Base-by-base conservation (phyloP, 495 filamentous ascomycete species). In the Achaetomiella virescens region DNA sequence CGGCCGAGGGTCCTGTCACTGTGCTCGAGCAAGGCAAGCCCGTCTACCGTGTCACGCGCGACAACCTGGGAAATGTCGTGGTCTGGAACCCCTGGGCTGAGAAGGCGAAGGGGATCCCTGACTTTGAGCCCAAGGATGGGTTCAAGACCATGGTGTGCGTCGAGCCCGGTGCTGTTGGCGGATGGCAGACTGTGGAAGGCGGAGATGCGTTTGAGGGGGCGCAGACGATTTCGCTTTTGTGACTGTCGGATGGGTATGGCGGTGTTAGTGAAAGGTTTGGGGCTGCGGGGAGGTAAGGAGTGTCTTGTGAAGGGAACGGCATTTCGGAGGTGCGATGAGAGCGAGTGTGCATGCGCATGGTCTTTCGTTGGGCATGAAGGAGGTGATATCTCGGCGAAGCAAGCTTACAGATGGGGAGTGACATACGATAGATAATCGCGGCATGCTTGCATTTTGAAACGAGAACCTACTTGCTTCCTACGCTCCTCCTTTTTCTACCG, bases 1-100 rank as follows among this genome's bases (percentile, higher is more conserved):
- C 70, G 11, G 76, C 60, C 81, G 17, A 33, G 1, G 60, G 57
- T 5, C 64, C 73, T 51, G 64, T 89, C 25, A 69, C 78, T 1
- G 81, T 95, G 4, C 59, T 75, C 1, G 78, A 85, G 50, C 79
- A 77, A 48, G 84, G 83, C 38, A 74, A 78, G 64, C 70, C 84
- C 47, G 70, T 79, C 27, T 95, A 85, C 72, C 81, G 80, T 20
- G 75, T 97, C 29, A 79, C 82, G 17, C 80, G 95, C 38, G 88
- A 96, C 70, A 90, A 86, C 62, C 74, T 99, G 52, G 73, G 74
- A 51, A 89, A 97, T 50, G 85, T 91, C 31, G 91, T 96, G 2
- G 89, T 99, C 2, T 99, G 95, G 95, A 99, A 99, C 69, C 95
- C 95, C 4, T 97, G 93, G 91, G 77, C 78, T 29, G 88, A 89